Conservation (phyloP, 2,329 filamentous ascomycete genomes). For the Penicillium paneum region DNA sequence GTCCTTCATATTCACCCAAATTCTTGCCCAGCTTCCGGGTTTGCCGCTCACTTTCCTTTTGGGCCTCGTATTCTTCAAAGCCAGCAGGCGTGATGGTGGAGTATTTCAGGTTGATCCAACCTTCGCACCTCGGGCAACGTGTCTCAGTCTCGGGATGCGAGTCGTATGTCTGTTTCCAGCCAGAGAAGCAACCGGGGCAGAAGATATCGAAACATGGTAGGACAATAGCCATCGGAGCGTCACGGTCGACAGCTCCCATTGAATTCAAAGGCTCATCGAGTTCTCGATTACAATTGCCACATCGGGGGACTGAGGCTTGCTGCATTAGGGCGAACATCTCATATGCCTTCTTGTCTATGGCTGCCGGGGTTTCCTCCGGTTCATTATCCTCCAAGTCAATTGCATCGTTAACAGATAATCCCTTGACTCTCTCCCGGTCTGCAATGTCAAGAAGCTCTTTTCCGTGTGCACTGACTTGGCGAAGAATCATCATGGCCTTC, state of each 20-base stretch:
- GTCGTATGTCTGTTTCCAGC: slow-evolving; percentile 55
- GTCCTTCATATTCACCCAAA: slow-evolving; percentile 70
- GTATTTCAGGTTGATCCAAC: slow-evolving; percentile 60
- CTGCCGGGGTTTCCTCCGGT: slow-evolving; percentile 50
- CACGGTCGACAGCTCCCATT: slow-evolving; percentile 52
- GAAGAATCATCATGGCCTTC: slow-evolving; percentile 83
- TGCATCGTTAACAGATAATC: slow-evolving; percentile 76
- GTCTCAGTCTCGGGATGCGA: slow-evolving; percentile 48
- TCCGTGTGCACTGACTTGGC: slow-evolving; percentile 91
- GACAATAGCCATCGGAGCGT: slow-evolving; percentile 64
- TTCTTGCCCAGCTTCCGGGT: slow-evolving; percentile 57
- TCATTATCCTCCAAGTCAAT: slow-evolving; percentile 85
- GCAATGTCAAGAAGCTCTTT: slow-evolving; percentile 82
- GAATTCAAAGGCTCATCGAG: slow-evolving; percentile 55
- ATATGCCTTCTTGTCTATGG: slow-evolving; percentile 72
- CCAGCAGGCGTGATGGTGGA: slow-evolving; percentile 65
- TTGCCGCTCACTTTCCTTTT: slow-evolving; percentile 53
- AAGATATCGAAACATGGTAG: slow-evolving; percentile 84
- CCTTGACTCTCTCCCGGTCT: slow-evolving; percentile 75
- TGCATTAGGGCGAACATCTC: slow-evolving; percentile 81
- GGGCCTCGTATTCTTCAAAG: slow-evolving; percentile 49
- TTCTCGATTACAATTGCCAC: slow-evolving; percentile 65
- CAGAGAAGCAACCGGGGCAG: slow-evolving; percentile 68
- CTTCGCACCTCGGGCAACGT: slow-evolving; percentile 66
- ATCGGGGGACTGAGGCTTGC: slow-evolving; percentile 74